phyloP scores from a whole-genome alignment of 1,284 basidiomycete genomes.

The Ganoderma lucidum region DNA sequence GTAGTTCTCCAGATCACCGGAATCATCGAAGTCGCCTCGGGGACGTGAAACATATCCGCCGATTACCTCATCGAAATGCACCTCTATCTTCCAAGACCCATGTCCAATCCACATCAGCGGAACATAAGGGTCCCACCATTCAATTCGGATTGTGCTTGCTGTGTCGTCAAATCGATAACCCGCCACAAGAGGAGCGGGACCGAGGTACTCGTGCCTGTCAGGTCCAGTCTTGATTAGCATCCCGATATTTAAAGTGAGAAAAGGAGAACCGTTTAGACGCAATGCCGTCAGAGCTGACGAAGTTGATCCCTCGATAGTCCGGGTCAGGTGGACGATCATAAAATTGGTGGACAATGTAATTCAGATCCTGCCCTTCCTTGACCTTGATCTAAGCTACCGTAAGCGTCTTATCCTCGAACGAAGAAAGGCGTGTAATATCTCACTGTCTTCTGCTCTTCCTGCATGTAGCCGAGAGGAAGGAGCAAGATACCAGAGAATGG shows the following conservation, averaged over 20 bases:
- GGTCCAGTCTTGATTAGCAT: background rate
- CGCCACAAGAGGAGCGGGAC: conserved; percentile 20
- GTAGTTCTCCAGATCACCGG: conserved; percentile 14
- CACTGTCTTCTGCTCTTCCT: background rate
- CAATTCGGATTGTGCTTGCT: conserved; percentile 14
- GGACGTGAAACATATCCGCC: conserved; percentile 23
- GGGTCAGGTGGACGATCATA: conserved; percentile 11
- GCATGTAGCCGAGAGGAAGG: conserved; percentile 4
- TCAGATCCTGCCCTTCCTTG: conserved; percentile 18
- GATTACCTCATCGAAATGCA: conserved; percentile 22
- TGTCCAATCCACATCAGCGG: conserved; percentile 14
- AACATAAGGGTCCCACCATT: conserved; percentile 25
- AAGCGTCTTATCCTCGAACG: background rate
- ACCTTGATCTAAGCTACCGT: conserved; percentile 14
- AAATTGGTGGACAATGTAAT: conserved; percentile 17
- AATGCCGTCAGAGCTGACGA: conserved; percentile 10
- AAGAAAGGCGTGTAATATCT: background rate
- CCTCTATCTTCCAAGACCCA: conserved; percentile 17
- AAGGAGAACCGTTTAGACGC: conserved; percentile 14
- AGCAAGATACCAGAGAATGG: conserved; percentile 62
- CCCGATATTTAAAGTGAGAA: background rate
- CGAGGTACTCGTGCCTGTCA: conserved; percentile 19
- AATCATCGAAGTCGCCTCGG: conserved; percentile 20
- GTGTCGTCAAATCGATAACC: conserved; percentile 17
- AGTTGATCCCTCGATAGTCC: conserved; percentile 14